Evolutionary conservation across 768 basidiomycete species (phyloP).

Genomic region (Amanita brunnescens): DNA sequence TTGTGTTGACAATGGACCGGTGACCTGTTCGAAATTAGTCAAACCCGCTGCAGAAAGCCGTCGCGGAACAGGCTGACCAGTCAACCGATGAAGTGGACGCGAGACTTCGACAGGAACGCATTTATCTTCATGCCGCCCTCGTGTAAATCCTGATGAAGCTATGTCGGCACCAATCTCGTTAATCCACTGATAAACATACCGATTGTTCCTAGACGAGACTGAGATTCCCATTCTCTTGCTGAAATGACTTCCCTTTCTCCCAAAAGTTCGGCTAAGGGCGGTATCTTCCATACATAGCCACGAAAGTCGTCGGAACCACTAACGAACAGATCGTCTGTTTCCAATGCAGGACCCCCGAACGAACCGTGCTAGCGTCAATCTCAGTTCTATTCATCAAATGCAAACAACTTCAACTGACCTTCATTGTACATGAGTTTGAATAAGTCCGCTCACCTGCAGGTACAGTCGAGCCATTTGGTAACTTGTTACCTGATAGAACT

Average conservation of each 20-base stretch:
- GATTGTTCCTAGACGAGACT: slow-evolving; percentile 24
- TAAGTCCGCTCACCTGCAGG: slow-evolving; percentile 44
- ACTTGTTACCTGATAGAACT: slow-evolving; percentile 48
- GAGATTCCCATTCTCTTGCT: slow-evolving; percentile 35
- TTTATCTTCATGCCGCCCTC: slow-evolving; percentile 28
- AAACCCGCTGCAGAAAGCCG: neutral
- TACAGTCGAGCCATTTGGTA: slow-evolving; percentile 46
- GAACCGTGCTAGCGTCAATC: slow-evolving; percentile 50
- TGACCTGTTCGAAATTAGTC: slow-evolving; percentile 37
- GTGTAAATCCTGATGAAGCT: slow-evolving; percentile 36
- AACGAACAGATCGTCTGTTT: slow-evolving; percentile 51
- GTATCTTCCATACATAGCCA: slow-evolving; percentile 72
- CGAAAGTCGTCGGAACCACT: slow-evolving; percentile 83
- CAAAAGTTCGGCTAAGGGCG: slow-evolving; percentile 34
- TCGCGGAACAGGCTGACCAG: slow-evolving; percentile 30
- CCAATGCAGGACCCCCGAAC: slow-evolving; percentile 54
- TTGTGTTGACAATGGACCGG: slow-evolving; percentile 68
- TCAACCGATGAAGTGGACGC: slow-evolving; percentile 51
- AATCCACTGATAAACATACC: slow-evolving; percentile 19
- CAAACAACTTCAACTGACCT: slow-evolving; percentile 33
- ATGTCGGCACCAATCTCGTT: neutral
- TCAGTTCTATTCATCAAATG: neutral
- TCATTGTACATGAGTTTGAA: slow-evolving; percentile 70
- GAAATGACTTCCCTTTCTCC: slow-evolving; percentile 38
- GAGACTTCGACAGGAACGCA: slow-evolving; percentile 55